Conservation (phyloP, 352 stramenopile genomes). For the Pythium plurisporium region DNA sequence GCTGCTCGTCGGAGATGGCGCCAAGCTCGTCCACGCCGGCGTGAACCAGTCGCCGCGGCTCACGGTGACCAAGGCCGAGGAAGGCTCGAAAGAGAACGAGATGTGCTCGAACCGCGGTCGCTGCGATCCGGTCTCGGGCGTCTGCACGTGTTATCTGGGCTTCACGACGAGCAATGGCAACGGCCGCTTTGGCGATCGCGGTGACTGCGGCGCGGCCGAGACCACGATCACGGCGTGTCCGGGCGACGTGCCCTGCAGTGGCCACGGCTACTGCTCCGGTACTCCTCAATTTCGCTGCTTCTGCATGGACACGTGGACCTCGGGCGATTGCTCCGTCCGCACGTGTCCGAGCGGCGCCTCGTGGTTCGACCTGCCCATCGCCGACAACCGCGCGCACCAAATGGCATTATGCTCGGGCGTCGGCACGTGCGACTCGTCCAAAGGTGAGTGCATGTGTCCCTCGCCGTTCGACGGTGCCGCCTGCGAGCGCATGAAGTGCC, state of each 20-base stretch:
- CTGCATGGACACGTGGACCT: constrained; percentile 51
- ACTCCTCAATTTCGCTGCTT: constrained; percentile 68
- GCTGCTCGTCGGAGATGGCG: constrained; percentile 70
- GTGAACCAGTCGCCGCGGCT: constrained; percentile 48
- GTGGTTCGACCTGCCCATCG: constrained; percentile 66
- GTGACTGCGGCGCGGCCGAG: constrained; percentile 60
- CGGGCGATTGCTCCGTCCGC: constrained; percentile 65
- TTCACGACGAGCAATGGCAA: constrained; percentile 74
- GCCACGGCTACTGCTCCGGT: constrained; percentile 68
- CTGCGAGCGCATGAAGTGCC: constrained; percentile 69
- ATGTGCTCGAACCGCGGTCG: constrained; percentile 64
- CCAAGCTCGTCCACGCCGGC: constrained; percentile 43
- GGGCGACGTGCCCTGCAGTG: constrained; percentile 59
- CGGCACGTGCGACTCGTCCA: constrained; percentile 54
- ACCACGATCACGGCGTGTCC: constrained; percentile 24
- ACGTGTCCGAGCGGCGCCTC: constrained; percentile 53
- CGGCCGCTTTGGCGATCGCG: constrained; percentile 45
- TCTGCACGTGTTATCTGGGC: constrained; percentile 82
- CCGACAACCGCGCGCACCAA: constrained; percentile 51
- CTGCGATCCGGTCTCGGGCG: constrained; percentile 68
- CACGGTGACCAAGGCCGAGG: constrained; percentile 50
- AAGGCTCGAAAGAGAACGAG: constrained; percentile 90
- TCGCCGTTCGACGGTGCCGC: constrained; percentile 58
- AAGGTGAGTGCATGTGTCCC: constrained; percentile 63
- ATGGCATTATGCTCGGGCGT: constrained; percentile 57